Conservation (phyloP, 225 moss, liverwort and hornwort species). For the Rhytidiadelphus loreus region DNA sequence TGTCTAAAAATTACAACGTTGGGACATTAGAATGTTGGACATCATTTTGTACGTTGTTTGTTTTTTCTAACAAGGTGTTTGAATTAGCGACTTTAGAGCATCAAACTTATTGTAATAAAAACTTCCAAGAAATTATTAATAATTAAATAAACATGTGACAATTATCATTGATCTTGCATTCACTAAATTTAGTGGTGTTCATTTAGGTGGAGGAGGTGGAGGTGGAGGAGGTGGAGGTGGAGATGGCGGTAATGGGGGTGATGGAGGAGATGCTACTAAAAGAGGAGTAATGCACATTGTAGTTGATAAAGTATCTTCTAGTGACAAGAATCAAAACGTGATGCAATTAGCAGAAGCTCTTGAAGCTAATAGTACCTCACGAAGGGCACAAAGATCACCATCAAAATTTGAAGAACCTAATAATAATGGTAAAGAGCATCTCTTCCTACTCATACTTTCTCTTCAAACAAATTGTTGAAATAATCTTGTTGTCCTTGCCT, state of each 20-base stretch:
- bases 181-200: background rate
- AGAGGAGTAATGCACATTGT: background rate
- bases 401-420: background rate
- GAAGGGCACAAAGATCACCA: background rate
- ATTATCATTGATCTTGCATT: background rate
- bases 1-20: background rate
- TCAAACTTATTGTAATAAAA: background rate
- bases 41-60: background rate
- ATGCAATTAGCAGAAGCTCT: background rate
- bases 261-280: background rate
- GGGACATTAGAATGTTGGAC: background rate
- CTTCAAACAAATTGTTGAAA: background rate
- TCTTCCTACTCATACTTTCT: too few species aligned
- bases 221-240: background rate
- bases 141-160: background rate
- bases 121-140: background rate
- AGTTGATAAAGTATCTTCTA: background rate
- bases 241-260: background rate
- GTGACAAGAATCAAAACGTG: background rate
- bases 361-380: background rate
- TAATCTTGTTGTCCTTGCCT: rapidly evolving
- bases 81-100: background rate
- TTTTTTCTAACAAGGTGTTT: too few species aligned
- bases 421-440: background rate
- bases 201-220: background rate